Evolutionary conservation across 257 asterid species (phyloP).

Genomic region (Sherardia arvensis): DNA sequence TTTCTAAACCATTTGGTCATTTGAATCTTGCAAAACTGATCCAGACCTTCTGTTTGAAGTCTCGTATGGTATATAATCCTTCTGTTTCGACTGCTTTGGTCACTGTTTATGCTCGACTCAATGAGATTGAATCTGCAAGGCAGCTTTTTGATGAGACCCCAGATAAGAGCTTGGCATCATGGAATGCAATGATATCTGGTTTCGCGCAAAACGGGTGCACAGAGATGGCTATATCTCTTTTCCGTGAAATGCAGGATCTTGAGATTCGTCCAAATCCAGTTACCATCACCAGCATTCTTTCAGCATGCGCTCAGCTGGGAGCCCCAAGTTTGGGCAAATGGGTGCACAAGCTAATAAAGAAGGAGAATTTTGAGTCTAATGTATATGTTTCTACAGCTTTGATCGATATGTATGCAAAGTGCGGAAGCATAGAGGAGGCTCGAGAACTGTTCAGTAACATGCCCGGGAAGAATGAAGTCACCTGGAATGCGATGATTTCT

Average conservation of each 20-base stretch:
- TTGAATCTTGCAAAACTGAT: conserved; percentile 41
- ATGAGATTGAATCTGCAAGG: conserved; percentile 55
- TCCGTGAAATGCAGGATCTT: conserved; percentile 69
- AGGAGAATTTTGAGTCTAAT: conserved; percentile 47
- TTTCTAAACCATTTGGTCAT: conserved; percentile 62
- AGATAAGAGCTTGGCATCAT: conserved; percentile 58
- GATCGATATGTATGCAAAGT: conserved; percentile 83
- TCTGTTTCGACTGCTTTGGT: conserved; percentile 73
- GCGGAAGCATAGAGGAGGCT: conserved; percentile 72
- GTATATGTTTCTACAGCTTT: conserved; percentile 64
- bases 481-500: conserved; percentile 85
- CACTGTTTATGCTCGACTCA: conserved; percentile 60
- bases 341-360: conserved; percentile 59
- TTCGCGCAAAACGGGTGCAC: conserved; percentile 79
- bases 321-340: conserved; percentile 72
- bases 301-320: conserved; percentile 92
- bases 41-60: conserved; percentile 59
- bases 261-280: conserved; percentile 72
- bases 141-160: conserved; percentile 58
- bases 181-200: conserved; percentile 96
- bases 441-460: conserved; percentile 40
- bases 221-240: conserved; percentile 60
- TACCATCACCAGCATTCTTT: conserved; percentile 69
- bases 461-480: conserved; percentile 63
- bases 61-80: conserved; percentile 31